Evolutionary conservation across 2,329 filamentous ascomycete genomes (phyloP).

Genomic region (Alternaria solani): DNA sequence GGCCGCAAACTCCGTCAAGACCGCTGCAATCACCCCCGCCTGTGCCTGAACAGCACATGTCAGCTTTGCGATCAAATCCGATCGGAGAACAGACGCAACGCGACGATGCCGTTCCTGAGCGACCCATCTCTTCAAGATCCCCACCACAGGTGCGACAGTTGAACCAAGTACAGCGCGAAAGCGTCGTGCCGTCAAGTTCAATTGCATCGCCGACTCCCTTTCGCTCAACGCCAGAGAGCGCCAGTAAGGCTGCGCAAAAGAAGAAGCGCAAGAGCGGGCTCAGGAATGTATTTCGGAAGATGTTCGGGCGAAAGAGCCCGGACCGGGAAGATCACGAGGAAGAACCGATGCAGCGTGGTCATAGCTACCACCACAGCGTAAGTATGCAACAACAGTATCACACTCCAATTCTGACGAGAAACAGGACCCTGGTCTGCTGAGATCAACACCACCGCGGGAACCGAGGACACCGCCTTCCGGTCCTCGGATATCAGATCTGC

Average conservation of each 20-base stretch:
- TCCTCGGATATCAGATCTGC: conserved; percentile 47
- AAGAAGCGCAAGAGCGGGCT: conserved; percentile 50
- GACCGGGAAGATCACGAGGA: conserved; percentile 38
- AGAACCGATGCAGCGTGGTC: conserved; percentile 31
- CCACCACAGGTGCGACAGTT: conserved; percentile 35
- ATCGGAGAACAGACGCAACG: conserved; percentile 13
- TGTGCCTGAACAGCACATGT: conserved; percentile 16
- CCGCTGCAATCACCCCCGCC: conserved; percentile 22
- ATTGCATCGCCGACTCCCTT: conserved; percentile 40
- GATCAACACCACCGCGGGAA: conserved; percentile 32
- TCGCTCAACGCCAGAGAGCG: conserved; percentile 40
- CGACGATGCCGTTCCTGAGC: conserved; percentile 14
- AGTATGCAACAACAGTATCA: conserved; percentile 11
- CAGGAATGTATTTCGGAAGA: conserved; percentile 48
- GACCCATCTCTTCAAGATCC: conserved; percentile 21
- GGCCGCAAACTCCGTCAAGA: conserved; percentile 23
- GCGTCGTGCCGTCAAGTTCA: conserved; percentile 31
- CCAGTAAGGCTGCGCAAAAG: conserved; percentile 36
- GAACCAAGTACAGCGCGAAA: conserved; percentile 37
- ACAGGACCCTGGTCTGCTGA: conserved; percentile 45
- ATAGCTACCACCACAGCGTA: conserved; percentile 49
- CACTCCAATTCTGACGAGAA: conserved; percentile 7
- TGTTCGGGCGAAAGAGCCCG: conserved; percentile 47
- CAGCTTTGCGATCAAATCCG: conserved; percentile 24
- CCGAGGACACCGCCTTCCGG: conserved; percentile 25